These are phyloP conservation scores for Pichia nanzhaoensis DNA, from an alignment of 805 yeast genomes.

Conservation along the genomic window DNA sequence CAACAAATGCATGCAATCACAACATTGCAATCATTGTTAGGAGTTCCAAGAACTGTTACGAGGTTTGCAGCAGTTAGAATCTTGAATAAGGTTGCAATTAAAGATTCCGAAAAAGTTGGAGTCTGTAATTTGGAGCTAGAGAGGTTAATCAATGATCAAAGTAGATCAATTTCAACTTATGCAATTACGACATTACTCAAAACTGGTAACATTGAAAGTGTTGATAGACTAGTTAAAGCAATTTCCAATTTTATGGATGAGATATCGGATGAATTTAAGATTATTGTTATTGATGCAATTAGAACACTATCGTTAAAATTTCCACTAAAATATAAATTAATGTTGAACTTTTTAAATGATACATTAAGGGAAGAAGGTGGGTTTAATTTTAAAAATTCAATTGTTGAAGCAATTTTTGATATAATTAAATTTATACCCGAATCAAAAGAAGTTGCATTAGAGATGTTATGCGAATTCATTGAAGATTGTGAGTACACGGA, in stretches of 20 bases:
- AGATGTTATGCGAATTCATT: constrained; percentile 89
- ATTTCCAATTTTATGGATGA: constrained; percentile 87
- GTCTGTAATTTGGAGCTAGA: constrained; percentile 83
- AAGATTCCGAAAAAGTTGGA: constrained; percentile 70
- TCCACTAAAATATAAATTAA: constrained; percentile 81
- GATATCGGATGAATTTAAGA: constrained; percentile 91
- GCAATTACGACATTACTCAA: constrained; percentile 94
- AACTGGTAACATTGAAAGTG: constrained; percentile 86
- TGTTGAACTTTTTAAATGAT: constrained; percentile 76
- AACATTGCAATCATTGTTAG: constrained; percentile 66
- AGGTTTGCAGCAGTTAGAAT: constrained; percentile 92
- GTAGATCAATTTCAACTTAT: constrained; percentile 89
- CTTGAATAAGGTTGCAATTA: constrained; percentile 76
- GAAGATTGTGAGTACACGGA: constrained; percentile 98
- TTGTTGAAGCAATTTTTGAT: constrained; percentile 90
- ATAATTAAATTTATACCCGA: constrained; percentile 80
- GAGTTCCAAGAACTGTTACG: constrained; percentile 85
- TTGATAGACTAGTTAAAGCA: constrained; percentile 81
- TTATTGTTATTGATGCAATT: constrained; percentile 91
- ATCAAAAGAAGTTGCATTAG: constrained; percentile 76
- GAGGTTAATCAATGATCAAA: constrained; percentile 76
- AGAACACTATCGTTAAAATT: constrained; percentile 87
- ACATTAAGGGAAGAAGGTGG: constrained; percentile 90
- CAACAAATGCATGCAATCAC: constrained; percentile 65
- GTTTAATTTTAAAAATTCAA: constrained; percentile 72